These are phyloP conservation scores for Capsicum chinense DNA, from an alignment of 257 asterid species.

Conservation along the genomic window DNA sequence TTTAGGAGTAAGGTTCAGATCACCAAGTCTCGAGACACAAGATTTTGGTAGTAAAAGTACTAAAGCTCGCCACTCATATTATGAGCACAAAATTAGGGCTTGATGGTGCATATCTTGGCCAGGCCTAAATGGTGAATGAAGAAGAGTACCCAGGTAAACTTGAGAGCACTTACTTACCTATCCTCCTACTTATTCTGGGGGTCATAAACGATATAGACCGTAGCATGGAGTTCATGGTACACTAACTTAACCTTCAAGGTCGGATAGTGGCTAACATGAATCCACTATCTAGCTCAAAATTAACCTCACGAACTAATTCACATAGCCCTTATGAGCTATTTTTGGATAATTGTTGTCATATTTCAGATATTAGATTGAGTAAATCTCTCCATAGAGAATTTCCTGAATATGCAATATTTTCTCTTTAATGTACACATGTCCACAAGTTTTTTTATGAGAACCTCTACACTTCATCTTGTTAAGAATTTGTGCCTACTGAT, in stretches of 20 bases:
- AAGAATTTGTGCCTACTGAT: no score
- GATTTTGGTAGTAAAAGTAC: background rate
- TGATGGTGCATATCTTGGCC: background rate
- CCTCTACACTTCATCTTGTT: background rate
- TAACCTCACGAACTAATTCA: no score
- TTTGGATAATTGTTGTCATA: background rate
- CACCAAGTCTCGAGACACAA: background rate
- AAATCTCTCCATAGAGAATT: background rate
- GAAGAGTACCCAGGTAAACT: no score
- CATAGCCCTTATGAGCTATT: background rate
- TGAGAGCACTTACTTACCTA: no score
- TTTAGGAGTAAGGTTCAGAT: background rate
- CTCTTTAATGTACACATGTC: background rate
- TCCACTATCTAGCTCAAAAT: no score
- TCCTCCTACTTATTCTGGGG: no score
- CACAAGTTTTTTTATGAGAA: background rate
- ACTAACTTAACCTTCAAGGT: no score
- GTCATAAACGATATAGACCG: no score
- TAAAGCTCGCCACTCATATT: background rate
- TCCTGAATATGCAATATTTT: background rate
- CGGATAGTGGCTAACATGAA: no score
- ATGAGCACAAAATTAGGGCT: background rate
- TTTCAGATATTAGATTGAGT: background rate
- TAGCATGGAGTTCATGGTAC: no score
- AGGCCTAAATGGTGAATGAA: no score